phyloP scores from a whole-genome alignment of 2,329 filamentous ascomycete species.

The Fusarium sp. region DNA sequence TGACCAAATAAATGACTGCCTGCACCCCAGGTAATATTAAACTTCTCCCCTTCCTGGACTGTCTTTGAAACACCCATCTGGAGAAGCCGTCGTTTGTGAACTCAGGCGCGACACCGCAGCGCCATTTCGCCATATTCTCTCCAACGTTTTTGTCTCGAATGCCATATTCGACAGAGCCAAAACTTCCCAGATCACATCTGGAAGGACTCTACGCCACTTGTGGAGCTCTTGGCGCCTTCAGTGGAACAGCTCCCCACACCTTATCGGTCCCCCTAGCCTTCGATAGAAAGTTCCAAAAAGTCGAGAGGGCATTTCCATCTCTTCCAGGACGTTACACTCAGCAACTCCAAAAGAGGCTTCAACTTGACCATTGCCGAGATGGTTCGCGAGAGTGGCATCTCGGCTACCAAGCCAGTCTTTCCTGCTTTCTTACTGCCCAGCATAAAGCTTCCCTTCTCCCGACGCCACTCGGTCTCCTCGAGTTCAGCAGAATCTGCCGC shows the following conservation, averaged over 20 bases:
- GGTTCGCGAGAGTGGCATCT: conserved; percentile 51
- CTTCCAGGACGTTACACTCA: neutral
- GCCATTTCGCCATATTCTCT: neutral
- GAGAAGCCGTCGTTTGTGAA: neutral
- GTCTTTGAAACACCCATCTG: neutral
- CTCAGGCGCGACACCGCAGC: neutral
- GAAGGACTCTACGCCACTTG: conserved; percentile 24
- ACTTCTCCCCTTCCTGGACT: neutral
- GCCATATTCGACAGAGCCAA: neutral
- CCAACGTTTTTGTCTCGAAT: neutral
- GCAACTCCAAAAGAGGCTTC: neutral
- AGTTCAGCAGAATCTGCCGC: conserved; percentile 42
- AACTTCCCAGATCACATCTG: neutral
- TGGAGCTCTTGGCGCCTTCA: conserved; percentile 16
- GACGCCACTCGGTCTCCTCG: conserved; percentile 52
- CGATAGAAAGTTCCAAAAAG: conserved; percentile 29
- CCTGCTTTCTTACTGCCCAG: conserved; percentile 62
- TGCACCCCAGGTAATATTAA: neutral
- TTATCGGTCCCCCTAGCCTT: conserved; percentile 23
- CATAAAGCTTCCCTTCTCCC: conserved; percentile 58
- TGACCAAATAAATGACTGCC: conserved; percentile 41
- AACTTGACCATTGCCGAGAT: conserved; percentile 30
- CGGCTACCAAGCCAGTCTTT: conserved; percentile 57
- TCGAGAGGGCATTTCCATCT: neutral
- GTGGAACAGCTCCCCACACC: conserved; percentile 20